phyloP scores from a whole-genome alignment of 768 basidiomycete species.

The Mrakia gelida region DNA sequence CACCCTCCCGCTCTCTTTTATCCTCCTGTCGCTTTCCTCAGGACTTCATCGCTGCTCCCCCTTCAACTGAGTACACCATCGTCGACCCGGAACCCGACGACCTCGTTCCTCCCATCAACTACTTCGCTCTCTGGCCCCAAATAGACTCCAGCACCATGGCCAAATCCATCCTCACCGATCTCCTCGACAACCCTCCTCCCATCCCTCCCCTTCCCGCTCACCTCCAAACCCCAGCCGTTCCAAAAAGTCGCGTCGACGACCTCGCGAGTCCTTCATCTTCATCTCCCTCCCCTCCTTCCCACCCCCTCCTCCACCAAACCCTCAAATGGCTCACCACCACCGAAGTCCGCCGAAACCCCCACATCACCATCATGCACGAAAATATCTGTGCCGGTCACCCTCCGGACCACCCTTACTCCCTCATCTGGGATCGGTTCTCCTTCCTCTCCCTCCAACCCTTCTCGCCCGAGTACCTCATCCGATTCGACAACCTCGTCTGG shows the following conservation, averaged over 20 bases:
- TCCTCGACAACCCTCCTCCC: neutral
- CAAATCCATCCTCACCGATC: neutral
- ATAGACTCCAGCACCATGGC: neutral
- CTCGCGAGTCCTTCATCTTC: too few relatives aligned
- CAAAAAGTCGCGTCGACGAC: neutral
- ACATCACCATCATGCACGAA: neutral
- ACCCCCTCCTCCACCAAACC: neutral
- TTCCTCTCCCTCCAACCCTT: neutral
- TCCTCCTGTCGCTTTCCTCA: neutral
- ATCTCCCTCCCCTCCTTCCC: neutral
- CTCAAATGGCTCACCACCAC: neutral
- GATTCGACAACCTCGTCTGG: neutral
- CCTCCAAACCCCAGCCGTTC: too few relatives aligned
- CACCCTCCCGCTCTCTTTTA: neutral
- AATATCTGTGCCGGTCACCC: neutral
- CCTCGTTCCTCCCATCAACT: neutral
- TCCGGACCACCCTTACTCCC: neutral
- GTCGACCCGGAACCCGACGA: neutral
- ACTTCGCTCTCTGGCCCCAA: conserved; percentile 2
- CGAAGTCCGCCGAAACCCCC: neutral
- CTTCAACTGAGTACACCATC: neutral
- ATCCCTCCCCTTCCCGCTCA: neutral
- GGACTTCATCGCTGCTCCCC: neutral
- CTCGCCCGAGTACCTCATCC: neutral
- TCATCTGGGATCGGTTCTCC: neutral